Conservation (phyloP, 139 green algal species). For the Tetraselmis chui region DNA sequence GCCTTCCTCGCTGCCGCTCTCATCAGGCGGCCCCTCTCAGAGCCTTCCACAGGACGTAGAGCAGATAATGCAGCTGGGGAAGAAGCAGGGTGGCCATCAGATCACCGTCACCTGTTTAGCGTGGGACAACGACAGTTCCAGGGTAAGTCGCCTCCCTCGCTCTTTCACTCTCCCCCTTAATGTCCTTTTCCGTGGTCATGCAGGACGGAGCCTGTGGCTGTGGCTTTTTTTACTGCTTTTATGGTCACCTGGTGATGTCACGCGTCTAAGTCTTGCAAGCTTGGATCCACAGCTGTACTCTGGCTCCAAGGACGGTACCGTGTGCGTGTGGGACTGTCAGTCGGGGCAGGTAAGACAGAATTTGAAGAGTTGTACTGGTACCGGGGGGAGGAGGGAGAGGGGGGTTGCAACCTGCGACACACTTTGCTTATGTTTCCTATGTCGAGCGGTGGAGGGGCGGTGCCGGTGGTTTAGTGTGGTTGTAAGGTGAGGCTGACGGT, state of each 20-base stretch:
- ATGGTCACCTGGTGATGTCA: too few species aligned
- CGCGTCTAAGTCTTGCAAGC: background rate
- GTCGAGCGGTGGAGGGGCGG: too few species aligned
- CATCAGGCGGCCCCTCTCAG: background rate
- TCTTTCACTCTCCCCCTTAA: background rate
- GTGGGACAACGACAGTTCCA: background rate
- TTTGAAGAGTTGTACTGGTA: background rate
- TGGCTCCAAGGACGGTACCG: background rate
- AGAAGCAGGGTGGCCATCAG: background rate
- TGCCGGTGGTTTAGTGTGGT: too few species aligned
- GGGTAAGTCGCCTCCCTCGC: background rate
- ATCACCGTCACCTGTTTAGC: background rate
- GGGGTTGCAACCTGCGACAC: background rate
- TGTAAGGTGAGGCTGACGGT: too few species aligned
- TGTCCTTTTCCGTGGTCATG: background rate
- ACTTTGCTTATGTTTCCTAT: background rate
- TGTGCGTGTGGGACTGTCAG: background rate
- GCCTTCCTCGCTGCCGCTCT: background rate
- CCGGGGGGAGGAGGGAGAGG: background rate
- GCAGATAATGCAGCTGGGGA: background rate
- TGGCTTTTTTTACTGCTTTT: background rate
- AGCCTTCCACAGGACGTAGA: background rate
- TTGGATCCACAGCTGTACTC: background rate
- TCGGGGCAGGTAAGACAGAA: background rate
- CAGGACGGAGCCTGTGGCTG: background rate